Conservation (phyloP, 129 eudicot genomes). For the Ambrosia artemisiifolia region DNA sequence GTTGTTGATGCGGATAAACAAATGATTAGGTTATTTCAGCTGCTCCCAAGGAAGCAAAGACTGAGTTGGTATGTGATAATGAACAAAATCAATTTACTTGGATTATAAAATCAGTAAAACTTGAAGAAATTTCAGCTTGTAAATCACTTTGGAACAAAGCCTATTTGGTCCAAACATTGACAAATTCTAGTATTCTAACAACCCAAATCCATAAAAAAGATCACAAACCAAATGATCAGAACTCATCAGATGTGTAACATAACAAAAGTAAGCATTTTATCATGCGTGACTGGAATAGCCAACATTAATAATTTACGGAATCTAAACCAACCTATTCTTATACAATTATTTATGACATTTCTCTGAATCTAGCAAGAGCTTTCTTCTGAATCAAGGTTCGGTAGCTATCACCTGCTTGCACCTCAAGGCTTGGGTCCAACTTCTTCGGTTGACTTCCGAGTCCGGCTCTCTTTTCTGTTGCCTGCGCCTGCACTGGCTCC, state of each 20-base stretch:
- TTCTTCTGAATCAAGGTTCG: slow-evolving; percentile 88
- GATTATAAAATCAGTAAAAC: too few relatives aligned
- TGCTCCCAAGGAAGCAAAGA: too few relatives aligned
- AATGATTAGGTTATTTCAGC: too few relatives aligned
- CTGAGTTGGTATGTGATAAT: too few relatives aligned
- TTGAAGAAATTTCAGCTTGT: too few relatives aligned
- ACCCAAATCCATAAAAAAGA: slow-evolving; percentile 3
- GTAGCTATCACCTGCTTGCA: slow-evolving; percentile 96
- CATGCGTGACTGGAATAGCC: neutral
- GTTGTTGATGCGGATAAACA: too few relatives aligned
- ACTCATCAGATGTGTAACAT: neutral
- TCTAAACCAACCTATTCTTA: neutral
- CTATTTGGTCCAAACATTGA: neutral
- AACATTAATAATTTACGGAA: slow-evolving; percentile 22
- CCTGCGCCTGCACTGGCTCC: slow-evolving; percentile 93
- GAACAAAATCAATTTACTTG: too few relatives aligned
- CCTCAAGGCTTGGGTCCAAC: slow-evolving; percentile 85
- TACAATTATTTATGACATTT: slow-evolving; percentile 61
- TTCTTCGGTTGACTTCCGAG: slow-evolving; percentile 90
- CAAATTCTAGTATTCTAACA: neutral
- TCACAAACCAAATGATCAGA: neutral
- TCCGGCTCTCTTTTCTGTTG: slow-evolving; percentile 78
- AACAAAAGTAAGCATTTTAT: neutral
- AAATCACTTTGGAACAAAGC: neutral
- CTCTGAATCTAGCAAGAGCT: slow-evolving; percentile 91